Percentiles rank a stretch among this genome's conserved stretches.
These are phyloP conservation scores for Sherardia arvensis DNA, from an alignment of 257 asterid genomes.

Conservation along the genomic window DNA sequence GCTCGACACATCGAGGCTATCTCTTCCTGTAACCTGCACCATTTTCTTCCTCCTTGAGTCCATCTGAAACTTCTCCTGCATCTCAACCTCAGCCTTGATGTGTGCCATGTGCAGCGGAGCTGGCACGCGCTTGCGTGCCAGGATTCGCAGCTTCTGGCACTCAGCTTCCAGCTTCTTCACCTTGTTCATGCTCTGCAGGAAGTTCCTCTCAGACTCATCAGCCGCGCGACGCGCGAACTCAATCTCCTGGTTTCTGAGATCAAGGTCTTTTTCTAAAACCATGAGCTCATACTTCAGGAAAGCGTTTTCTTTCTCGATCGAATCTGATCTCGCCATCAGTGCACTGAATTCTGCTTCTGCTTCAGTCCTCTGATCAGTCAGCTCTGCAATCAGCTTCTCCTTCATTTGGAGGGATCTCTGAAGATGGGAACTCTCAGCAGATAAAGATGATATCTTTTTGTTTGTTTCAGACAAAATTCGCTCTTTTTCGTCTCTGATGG, in stretches of 20 bases:
- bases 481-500: conserved; percentile 42
- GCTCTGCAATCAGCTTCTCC: conserved; percentile 50
- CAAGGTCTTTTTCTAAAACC: conserved; percentile 60
- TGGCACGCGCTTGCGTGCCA: conserved; percentile 50
- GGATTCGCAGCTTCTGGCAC: conserved; percentile 62
- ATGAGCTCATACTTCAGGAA: conserved; percentile 62
- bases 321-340: conserved; percentile 57
- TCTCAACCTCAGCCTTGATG: conserved; percentile 35
- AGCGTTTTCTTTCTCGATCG: conserved; percentile 70
- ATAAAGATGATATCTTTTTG: conserved; percentile 33
- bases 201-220: conserved; percentile 43
- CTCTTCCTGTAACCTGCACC: conserved; percentile 18
- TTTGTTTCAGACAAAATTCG: conserved; percentile 37
- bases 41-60: conserved; percentile 29
- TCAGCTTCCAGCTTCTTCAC: conserved; percentile 74
- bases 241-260: conserved; percentile 50
- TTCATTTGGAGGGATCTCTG: conserved; percentile 45
- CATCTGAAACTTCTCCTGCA: conserved; percentile 24
- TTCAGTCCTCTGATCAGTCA: conserved; percentile 30
- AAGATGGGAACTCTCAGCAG: conserved; percentile 57
- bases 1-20: conserved; percentile 18
- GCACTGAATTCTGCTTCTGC: conserved; percentile 56
- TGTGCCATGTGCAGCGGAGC: conserved; percentile 22
- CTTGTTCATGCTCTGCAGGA: conserved; percentile 46
- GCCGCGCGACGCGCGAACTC: conserved; percentile 33